Base-by-base conservation (phyloP, 2,329 filamentous ascomycete genomes). In the Stemphylium beticola region DNA sequence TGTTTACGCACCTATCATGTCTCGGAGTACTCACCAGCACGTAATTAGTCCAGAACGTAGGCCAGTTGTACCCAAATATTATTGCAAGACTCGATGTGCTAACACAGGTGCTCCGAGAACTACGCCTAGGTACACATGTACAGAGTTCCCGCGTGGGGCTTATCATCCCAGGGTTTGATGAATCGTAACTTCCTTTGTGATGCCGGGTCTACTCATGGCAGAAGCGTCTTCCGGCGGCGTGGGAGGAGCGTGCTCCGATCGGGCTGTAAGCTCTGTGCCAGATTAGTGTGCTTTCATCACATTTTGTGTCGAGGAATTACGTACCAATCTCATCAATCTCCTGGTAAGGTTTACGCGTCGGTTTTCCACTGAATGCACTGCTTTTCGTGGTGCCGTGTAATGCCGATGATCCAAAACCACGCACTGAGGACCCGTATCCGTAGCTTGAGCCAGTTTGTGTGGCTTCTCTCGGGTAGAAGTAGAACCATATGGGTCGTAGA, bases 401-500 rank as follows among this genome's bases (percentile, higher is more conserved):
- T 33, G 43, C 56, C 29, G 60, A 66, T 22, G 58, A 58, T 14
- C 58, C 58, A 47, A 47, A 59, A 4, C 45, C 57, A 42, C 49
- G 42, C 26, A 44, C 56, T 22, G 62, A 66, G 29, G 56, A 57
- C 14, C 53, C 59, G 31, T 57, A 57, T 20, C 46, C 51, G 32
- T 57, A 59, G 32, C 49, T 40, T 14, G 59, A 62, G 17, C 49
- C 42, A 26, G 50, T 58, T 3, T 54, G 53, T 22, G 58, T 52
- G 24, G 34, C 39, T 24, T 58, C 44, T 14, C 52, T 45, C 4
- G 66, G 61, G 20, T 51, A 44, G 32, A 64, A 65, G 44, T 60
- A 54, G 12, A 60, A 57, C 58, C 59, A 70, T 14, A 70, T 66
- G 1, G 67, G 67, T 14, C 67, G 59, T 18, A 70, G 33, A 9